Evolutionary conservation across 2,329 filamentous ascomycete species (phyloP).

Genomic region (Hymenoscyphus linearis): DNA sequence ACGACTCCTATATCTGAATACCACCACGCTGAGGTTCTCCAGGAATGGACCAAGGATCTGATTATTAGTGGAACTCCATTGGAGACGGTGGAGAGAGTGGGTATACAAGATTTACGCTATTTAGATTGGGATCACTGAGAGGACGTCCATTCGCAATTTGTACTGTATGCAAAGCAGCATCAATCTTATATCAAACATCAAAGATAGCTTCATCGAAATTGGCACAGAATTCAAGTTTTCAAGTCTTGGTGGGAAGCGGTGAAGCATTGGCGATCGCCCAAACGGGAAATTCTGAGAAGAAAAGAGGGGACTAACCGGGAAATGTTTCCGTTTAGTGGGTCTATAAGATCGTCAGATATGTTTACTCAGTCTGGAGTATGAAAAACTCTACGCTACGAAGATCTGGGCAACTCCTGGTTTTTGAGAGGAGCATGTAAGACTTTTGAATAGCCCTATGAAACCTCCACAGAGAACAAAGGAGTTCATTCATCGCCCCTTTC

Average conservation of each 20-base stretch:
- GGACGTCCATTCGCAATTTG: background rate
- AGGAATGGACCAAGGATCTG: slow-evolving; percentile 37
- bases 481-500: background rate
- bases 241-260: background rate
- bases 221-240: background rate
- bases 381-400: no score
- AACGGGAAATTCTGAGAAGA: background rate
- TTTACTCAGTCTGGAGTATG: no score
- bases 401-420: no score
- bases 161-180: background rate
- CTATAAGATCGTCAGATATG: background rate
- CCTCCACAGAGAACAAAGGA: background rate
- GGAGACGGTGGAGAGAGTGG: background rate
- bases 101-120: background rate
- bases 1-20: slow-evolving; percentile 38
- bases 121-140: no score
- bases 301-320: background rate
- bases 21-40: slow-evolving; percentile 34
- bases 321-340: background rate
- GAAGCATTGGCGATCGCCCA: background rate
- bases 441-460: background rate
- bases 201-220: background rate
- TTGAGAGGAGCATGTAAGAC: background rate
- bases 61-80: slow-evolving; percentile 19
- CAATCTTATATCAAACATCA: background rate